A percentile compares a stretch with the other conserved stretches of the same genome.
Evolutionary conservation across 2,329 filamentous ascomycete genomes (phyloP).

Genomic region (Zymoseptoria crescenta): DNA sequence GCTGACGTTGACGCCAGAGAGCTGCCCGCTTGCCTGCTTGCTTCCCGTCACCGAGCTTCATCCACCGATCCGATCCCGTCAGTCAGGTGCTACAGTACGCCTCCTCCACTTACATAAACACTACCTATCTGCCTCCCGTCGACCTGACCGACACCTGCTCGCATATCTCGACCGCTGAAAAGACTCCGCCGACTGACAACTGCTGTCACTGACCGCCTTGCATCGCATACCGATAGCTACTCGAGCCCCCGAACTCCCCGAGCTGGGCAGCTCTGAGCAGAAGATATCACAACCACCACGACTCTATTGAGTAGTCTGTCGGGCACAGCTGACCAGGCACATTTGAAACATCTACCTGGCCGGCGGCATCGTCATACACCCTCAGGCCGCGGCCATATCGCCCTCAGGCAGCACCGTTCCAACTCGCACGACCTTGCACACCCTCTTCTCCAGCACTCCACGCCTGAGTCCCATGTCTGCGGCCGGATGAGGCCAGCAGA

Average conservation of each 20-base stretch:
- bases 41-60: neutral
- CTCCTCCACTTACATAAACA: neutral
- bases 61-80: neutral
- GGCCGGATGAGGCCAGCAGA: constrained; percentile 15
- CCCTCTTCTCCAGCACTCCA: neutral
- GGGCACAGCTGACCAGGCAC: neutral
- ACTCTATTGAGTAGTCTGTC: neutral
- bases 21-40: neutral
- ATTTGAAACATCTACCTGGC: neutral
- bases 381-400: neutral
- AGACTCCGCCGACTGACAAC: neutral
- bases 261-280: neutral
- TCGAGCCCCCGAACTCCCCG: neutral
- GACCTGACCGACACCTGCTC: neutral
- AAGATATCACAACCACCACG: neutral
- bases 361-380: neutral
- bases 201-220: neutral
- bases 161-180: neutral
- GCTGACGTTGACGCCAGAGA: neutral
- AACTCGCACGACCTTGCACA: neutral
- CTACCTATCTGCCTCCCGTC: neutral
- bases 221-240: neutral
- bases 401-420: neutral
- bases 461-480: constrained; percentile 13
- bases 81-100: neutral